A percentile compares a stretch with the other conserved stretches of the same genome.
Conservation (phyloP, 108 stramenopile species). For the Parmales sp. region DNA sequence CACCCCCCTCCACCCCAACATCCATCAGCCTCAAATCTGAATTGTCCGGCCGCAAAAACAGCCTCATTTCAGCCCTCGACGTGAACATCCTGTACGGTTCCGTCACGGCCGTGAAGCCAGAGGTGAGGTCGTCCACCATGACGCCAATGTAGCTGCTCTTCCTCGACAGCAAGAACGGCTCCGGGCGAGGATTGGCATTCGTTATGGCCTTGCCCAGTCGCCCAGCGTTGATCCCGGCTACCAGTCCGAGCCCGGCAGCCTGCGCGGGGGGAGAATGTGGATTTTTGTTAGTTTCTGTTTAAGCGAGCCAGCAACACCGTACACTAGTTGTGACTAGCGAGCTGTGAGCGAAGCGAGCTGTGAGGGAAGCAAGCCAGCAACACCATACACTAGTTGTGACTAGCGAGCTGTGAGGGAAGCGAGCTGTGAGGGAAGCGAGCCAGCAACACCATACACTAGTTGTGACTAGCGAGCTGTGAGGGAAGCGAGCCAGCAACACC, state of each 20-base stretch:
- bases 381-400: too few relatives aligned
- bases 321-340: too few relatives aligned
- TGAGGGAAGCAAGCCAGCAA: too few relatives aligned
- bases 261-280: too few relatives aligned
- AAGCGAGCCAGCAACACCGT: neutral
- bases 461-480: too few relatives aligned
- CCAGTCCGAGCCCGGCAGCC: constrained; percentile 88
- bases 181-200: constrained; percentile 36
- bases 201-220: constrained; percentile 43
- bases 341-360: too few relatives aligned
- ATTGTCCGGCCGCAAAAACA: constrained; percentile 83
- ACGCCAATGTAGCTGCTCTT: constrained; percentile 96
- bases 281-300: neutral
- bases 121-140: constrained; percentile 91
- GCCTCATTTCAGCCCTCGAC: constrained; percentile 65
- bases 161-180: constrained; percentile 76
- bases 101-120: constrained; percentile 73
- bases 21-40: constrained; percentile 88
- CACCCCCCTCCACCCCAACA: constrained; percentile 77
- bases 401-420: too few relatives aligned
- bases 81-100: constrained; percentile 99
- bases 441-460: too few relatives aligned
- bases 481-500: too few relatives aligned
- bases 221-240: constrained; percentile 89
- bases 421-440: too few relatives aligned